Evolutionary conservation across 805 yeast genomes (phyloP).

Genomic region (Ogataea thermomethanolica): DNA sequence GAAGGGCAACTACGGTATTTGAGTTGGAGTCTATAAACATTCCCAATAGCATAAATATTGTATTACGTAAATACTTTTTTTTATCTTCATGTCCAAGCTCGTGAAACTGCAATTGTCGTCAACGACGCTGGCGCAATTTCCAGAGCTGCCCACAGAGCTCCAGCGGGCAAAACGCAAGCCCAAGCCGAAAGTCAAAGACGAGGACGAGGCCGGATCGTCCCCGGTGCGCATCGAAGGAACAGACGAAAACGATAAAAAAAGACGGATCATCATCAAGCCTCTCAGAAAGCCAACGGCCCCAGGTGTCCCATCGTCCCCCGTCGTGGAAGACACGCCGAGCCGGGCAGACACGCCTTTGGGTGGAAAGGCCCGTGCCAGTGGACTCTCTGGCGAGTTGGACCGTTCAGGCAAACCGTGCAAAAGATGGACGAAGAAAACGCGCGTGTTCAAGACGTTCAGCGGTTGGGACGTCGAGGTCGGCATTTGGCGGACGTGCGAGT

Average conservation of each 20-base stretch:
- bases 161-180: conserved; percentile 4
- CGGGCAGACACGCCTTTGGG: conserved; percentile 21
- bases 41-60: background rate
- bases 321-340: conserved; percentile 15
- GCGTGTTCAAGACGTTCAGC: conserved; percentile 27
- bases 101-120: conserved; percentile 18
- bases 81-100: conserved; percentile 11
- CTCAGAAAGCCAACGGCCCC: conserved; percentile 8
- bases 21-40: conserved; percentile 3
- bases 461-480: conserved; percentile 26
- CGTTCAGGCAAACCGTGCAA: conserved; percentile 18
- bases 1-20: conserved; percentile 69
- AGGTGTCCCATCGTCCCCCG: conserved; percentile 11
- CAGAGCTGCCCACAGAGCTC: conserved; percentile 13
- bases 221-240: conserved; percentile 20
- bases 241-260: conserved; percentile 12
- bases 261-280: conserved; percentile 9
- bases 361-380: conserved; percentile 18
- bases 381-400: conserved; percentile 27
- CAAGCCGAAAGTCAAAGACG: conserved; percentile 12
- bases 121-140: conserved; percentile 8
- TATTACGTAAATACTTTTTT: conserved; percentile 2
- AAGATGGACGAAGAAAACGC: conserved; percentile 17
- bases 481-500: conserved; percentile 19
- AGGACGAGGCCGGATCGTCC: conserved; percentile 15